Base-by-base conservation (phyloP, 331 rosid genomes). In the Pyracantha coccinea region DNA sequence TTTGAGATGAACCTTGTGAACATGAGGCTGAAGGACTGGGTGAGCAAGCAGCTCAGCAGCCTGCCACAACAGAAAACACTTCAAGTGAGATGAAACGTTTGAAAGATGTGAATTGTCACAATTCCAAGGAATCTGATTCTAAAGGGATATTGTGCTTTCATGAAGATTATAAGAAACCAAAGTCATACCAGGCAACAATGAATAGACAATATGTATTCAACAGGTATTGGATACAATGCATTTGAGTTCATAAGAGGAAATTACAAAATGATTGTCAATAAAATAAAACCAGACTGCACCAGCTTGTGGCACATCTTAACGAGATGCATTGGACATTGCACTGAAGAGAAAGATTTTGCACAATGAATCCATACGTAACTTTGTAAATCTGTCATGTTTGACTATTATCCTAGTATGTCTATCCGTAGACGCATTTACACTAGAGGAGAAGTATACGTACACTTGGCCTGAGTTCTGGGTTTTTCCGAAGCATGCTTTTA, bases 401-500 rank as follows among this genome's bases (percentile, higher is more conserved):
- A 58, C 64, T 58, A 58, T 24, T 58, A 24, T 58, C 31, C 5
- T 25, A 15, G 4, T 61, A 45, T 27, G 31, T 64, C 29, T 57
- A 57, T 77, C 32, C 67, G 57, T 24, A 24, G 15, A 57, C 35
- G n/a, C 58, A 28, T 33, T 71, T 57, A 57, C 62, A 57, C 62
- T 54, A 75, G 75, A 76, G 77, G 71, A 77, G 74, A 80, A 74
- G 72, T 78, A 66, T 75, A 86, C 99, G 29, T 92, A 96, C 99
- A 82, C 96, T 90, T 67, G 99, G 98, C 74, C 99, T 89, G 74
- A 90, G 90, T 87, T 96, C 98, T 29, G 99, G 98, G 82, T 92
- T 96, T 86, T 89, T 96, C 81, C 99, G 98, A 86, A 96, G 91
- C 99, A 96, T 90, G 83, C 97, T 92, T 82, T 96, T 96, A 68